phyloP scores from a whole-genome alignment of 1,284 basidiomycete species.

The Melampsora larici-populina region DNA sequence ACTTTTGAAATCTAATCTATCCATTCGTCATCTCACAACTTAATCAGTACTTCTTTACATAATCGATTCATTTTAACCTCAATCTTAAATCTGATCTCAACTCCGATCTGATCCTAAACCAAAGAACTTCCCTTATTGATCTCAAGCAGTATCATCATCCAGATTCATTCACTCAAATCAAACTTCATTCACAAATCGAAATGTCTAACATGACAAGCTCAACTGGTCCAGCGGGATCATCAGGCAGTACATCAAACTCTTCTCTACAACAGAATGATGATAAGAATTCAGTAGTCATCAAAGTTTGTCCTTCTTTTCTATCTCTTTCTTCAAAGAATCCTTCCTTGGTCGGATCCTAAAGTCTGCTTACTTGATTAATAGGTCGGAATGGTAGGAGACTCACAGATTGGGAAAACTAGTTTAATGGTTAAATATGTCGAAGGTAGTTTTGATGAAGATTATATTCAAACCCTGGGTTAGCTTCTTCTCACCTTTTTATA shows the following conservation, averaged over 20 bases:
- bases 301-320: neutral
- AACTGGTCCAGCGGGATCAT: neutral
- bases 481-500: neutral
- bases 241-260: neutral
- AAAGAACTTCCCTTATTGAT: too few species aligned
- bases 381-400: constrained; percentile 98
- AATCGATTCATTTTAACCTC: too few species aligned
- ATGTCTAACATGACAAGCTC: neutral
- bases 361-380: constrained; percentile 61
- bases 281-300: constrained; percentile 44
- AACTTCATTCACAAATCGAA: too few species aligned
- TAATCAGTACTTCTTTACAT: too few species aligned
- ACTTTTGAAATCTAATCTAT: too few species aligned
- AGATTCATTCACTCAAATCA: too few species aligned
- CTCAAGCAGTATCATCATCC: too few species aligned
- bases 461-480: constrained; percentile 83
- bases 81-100: too few species aligned
- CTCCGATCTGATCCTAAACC: too few species aligned
- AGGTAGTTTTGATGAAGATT: constrained; percentile 91
- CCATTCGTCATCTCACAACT: too few species aligned
- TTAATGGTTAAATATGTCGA: constrained; percentile 98
- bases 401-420: constrained; percentile 96
- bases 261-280: constrained; percentile 23
- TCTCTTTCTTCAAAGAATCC: constrained; percentile 9
- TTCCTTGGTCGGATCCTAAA: neutral